Conservation (phyloP, 768 basidiomycete species). For the Termitomyces eurrhizus region DNA sequence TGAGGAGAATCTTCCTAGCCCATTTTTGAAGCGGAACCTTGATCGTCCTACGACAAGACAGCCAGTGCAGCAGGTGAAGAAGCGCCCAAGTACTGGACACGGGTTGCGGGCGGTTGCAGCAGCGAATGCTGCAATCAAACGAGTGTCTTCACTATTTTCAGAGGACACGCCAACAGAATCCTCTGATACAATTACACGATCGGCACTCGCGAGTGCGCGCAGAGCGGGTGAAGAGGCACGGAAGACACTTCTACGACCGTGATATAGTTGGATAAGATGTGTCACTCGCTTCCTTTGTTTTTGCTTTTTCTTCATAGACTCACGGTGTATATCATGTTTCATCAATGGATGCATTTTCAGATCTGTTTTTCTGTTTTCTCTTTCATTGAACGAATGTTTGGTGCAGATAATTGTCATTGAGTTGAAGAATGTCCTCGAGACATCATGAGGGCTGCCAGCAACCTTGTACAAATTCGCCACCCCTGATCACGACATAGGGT, state of each 20-base stretch:
- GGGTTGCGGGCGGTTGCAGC: conserved; percentile 59
- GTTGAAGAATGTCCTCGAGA: neutral
- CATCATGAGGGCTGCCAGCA: neutral
- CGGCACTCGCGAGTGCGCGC: conserved; percentile 42
- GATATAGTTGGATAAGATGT: conserved; percentile 4
- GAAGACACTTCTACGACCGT: conserved; percentile 38
- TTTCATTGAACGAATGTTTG: neutral
- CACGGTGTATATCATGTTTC: neutral
- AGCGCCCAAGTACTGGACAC: conserved; percentile 49
- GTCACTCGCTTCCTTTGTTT: neutral
- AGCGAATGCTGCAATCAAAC: conserved; percentile 41
- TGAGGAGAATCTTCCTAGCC: conserved; percentile 84
- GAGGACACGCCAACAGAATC: conserved; percentile 12
- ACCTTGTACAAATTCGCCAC: neutral
- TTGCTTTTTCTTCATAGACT: neutral
- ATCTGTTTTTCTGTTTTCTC: neutral
- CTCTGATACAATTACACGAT: conserved; percentile 22
- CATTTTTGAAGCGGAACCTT: conserved; percentile 58
- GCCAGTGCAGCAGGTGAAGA: conserved; percentile 23
- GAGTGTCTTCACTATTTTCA: conserved; percentile 16
- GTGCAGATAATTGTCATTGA: neutral
- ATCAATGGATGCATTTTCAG: neutral
- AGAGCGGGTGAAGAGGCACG: conserved; percentile 51
- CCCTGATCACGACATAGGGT: too few species aligned
- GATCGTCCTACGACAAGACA: conserved; percentile 19